Percentiles rank a stretch among this genome's conserved stretches.
Evolutionary conservation across 768 basidiomycete species (phyloP).

Genomic region (Serpula lacrymans): DNA sequence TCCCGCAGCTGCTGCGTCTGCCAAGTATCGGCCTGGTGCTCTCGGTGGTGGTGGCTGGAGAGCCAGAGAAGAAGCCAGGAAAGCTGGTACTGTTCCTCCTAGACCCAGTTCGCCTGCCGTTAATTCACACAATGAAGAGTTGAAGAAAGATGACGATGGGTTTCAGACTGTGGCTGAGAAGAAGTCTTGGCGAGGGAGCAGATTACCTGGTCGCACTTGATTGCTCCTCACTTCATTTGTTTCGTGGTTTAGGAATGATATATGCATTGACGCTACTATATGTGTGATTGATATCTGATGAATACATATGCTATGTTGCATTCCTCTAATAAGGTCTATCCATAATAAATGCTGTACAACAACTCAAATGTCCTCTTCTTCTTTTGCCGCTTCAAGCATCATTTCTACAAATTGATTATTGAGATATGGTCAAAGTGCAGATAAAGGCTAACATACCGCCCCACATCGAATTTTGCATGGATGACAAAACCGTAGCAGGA

Average conservation of each 20-base stretch:
- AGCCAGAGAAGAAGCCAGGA: slow-evolving; percentile 47
- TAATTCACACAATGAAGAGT: slow-evolving; percentile 25
- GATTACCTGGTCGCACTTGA: slow-evolving; percentile 10
- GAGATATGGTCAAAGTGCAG: not conserved
- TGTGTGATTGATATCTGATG: slow-evolving; percentile 4
- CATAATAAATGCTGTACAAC: slow-evolving; percentile 5
- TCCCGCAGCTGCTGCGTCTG: slow-evolving; percentile 26
- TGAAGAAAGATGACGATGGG: slow-evolving; percentile 61
- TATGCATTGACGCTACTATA: slow-evolving; percentile 10
- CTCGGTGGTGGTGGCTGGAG: slow-evolving; percentile 55
- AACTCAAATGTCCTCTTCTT: slow-evolving; percentile 30
- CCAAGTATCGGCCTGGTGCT: slow-evolving; percentile 45
- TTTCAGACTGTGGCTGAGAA: slow-evolving; percentile 56
- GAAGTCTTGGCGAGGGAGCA: slow-evolving; percentile 20
- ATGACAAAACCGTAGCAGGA: slow-evolving; percentile 41
- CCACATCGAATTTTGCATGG: slow-evolving; percentile 70
- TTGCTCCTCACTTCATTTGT: not conserved
- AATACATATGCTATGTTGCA: not conserved
- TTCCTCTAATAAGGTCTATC: slow-evolving; percentile 5
- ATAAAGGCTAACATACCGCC: slow-evolving; percentile 45
- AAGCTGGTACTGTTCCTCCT: slow-evolving; percentile 38
- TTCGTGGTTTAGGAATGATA: slow-evolving; percentile 8
- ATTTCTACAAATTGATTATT: slow-evolving; percentile 22
- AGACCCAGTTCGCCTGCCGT: slow-evolving; percentile 14
- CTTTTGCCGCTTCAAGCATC: slow-evolving; percentile 46